phyloP scores from a whole-genome alignment of 1,284 basidiomycete species.

The Veloporphyrellus conicus region DNA sequence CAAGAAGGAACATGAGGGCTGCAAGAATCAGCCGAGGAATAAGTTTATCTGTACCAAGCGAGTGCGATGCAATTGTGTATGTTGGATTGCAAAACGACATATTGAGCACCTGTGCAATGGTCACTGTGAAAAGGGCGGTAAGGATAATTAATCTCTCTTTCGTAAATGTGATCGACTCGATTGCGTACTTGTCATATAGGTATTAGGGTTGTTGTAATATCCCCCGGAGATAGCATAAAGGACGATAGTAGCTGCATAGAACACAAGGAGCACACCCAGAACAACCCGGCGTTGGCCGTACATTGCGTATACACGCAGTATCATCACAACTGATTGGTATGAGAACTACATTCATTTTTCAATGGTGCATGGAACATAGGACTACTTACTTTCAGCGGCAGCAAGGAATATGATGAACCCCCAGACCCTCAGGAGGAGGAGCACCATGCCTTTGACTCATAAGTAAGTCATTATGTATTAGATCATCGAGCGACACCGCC shows the following conservation, averaged over 20 bases:
- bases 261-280: slow-evolving; percentile 14
- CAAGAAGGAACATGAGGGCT: slow-evolving; percentile 16
- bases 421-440: slow-evolving; percentile 1
- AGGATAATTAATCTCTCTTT: not conserved
- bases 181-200: slow-evolving; percentile 12
- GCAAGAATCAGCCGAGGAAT: slow-evolving; percentile 19
- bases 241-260: slow-evolving; percentile 10
- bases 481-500: not conserved
- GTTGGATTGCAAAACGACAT: slow-evolving; percentile 18
- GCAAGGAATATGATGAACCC: slow-evolving; percentile 19
- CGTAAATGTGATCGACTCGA: not conserved
- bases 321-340: slow-evolving; percentile 22
- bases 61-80: not conserved
- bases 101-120: slow-evolving; percentile 5
- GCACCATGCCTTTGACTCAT: slow-evolving; percentile 10
- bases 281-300: slow-evolving; percentile 19
- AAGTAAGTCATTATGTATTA: not conserved
- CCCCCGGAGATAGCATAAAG: slow-evolving; percentile 3
- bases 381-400: slow-evolving; percentile 19
- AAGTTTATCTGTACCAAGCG: slow-evolving; percentile 13
- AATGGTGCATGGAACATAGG: not conserved
- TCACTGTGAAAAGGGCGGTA: slow-evolving; percentile 13
- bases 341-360: not conserved
- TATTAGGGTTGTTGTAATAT: slow-evolving; percentile 13
- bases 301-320: slow-evolving; percentile 25